A percentile compares a stretch with the other conserved stretches of the same genome.
phyloP scores from a whole-genome alignment of 345 rosid genomes.

The Physaria fendleri region DNA sequence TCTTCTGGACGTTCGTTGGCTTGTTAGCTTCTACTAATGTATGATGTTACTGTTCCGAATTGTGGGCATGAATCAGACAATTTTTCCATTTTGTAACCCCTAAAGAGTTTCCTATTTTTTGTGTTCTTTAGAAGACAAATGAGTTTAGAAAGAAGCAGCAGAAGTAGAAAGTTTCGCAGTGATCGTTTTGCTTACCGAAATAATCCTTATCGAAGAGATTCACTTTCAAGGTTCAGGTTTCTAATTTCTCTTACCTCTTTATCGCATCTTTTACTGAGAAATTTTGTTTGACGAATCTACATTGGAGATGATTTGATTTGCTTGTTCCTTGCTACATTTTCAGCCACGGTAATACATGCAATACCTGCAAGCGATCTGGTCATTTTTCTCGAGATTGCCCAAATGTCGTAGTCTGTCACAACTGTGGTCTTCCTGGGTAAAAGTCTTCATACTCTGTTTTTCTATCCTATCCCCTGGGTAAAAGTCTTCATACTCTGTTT shows the following conservation, averaged over 20 bases:
- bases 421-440: slow-evolving; percentile 86
- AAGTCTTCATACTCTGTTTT: neutral
- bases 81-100: neutral
- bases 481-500: neutral
- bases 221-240: slow-evolving; percentile 79
- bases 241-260: slow-evolving; percentile 16
- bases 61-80: too few relatives aligned
- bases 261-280: neutral
- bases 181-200: slow-evolving; percentile 70
- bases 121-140: neutral
- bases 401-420: slow-evolving; percentile 86
- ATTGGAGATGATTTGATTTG: too few relatives aligned
- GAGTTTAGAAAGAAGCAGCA: slow-evolving; percentile 44
- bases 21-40: neutral
- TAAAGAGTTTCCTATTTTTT: neutral
- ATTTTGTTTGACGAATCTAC: too few relatives aligned
- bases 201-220: slow-evolving; percentile 74
- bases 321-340: neutral
- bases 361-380: slow-evolving; percentile 80
- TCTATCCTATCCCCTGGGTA: neutral
- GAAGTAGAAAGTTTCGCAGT: slow-evolving; percentile 69
- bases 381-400: slow-evolving; percentile 89
- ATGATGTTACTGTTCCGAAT: neutral
- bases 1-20: neutral
- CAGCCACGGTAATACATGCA: slow-evolving; percentile 72